Evolutionary conservation across 768 basidiomycete species (phyloP), one percentile per base, ranked within the genome.

Genomic region (Lactarius psammicola): DNA sequence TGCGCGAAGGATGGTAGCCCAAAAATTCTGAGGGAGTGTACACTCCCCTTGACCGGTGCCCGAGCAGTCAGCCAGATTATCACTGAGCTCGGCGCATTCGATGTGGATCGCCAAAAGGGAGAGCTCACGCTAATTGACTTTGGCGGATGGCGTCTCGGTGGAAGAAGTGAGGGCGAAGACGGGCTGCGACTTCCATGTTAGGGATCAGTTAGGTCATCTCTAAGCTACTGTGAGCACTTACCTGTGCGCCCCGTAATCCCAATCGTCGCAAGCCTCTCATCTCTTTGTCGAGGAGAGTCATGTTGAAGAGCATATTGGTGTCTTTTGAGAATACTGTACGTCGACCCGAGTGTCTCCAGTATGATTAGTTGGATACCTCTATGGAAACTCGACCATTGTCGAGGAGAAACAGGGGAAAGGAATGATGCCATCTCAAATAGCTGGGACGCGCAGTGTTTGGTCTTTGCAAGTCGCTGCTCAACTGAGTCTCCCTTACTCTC

Each of bases 11-110:
- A 93, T 71, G 95, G 94, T 49, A 87, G 86, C 70, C 89, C 90
- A 40, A 98, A 98, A 81, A 89, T 98, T 65, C 80, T 96, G 68
- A 80, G 85, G 71, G 77, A 88, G 72, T 97, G 95, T 72, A 78
- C 80, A 3, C 84, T 98, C 55, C 95, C 95, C 18, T 80, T 95
- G 54, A 98, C 95, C 0, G 95, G 95, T 18, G 92, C 92, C 23
- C 81, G 89, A 44, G 83, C 90, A 34, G 92, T 97, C 66, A 94
- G 92, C 78, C 87, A 87, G 66, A 95, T 98, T 73, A 87, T 98
- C 77, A 97, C 95, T 1, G 95, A 98, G 72, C 84, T 97, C 26
- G 89, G 87, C 20, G 94, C 94, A 34, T 98, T 98, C 76, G 82
- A 90, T 56, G 92, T 97, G 42, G 90, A 98, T 77, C 82, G 94